Base-by-base conservation (phyloP, 2,329 filamentous ascomycete genomes). In the Hypomyces rosellus region DNA sequence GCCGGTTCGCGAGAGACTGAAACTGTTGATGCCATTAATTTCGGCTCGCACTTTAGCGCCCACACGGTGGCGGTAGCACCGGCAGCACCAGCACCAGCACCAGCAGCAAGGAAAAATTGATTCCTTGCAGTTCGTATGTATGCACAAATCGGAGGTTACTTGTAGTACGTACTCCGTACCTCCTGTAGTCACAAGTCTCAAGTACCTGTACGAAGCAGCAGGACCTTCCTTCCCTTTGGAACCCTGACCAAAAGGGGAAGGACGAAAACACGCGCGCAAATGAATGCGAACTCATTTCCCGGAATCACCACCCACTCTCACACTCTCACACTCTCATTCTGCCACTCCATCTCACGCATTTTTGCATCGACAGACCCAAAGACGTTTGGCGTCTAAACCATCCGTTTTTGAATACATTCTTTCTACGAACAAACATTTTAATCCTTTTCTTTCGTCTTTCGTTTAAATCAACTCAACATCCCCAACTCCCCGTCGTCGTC, bases 361-460 rank as follows among this genome's bases (percentile, higher is more conserved):
- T 30, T 30, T 8, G 25, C 25, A 30, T 8, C 25, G 8, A 30
- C 25, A 30, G 25, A 30, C 25, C 25, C 25, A 30, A 30, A 30
- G 16, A 42, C 20, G 34, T 13, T 43, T 20, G 38, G 16, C 39
- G 46, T 36, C 39, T 7, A 34, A 12, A 5, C 25, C 25, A 22
- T 14, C 13, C 22, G 20, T 38, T 42, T 11, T 18, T 34, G 18
- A 11, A 30, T 16, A 48, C 46, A 48, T 48, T 52, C 50, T 48
- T 48, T 51, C 39, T 20, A 25, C 20, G 20, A 20, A 20, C 18
- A 30, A 20, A 22, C 16, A 45, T 36, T 20, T 45, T 40, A 34
- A 14, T 30, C 30, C 13, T 42, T 13, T 22, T 36, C 45, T 34
- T 42, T 42, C 7, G 39, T 16, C 15, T 15, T 39, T 49, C 22